Percentiles rank a stretch among this genome's conserved stretches.
phyloP scores from a whole-genome alignment of 2,329 filamentous ascomycete genomes.

The Neofusicoccum sp. region DNA sequence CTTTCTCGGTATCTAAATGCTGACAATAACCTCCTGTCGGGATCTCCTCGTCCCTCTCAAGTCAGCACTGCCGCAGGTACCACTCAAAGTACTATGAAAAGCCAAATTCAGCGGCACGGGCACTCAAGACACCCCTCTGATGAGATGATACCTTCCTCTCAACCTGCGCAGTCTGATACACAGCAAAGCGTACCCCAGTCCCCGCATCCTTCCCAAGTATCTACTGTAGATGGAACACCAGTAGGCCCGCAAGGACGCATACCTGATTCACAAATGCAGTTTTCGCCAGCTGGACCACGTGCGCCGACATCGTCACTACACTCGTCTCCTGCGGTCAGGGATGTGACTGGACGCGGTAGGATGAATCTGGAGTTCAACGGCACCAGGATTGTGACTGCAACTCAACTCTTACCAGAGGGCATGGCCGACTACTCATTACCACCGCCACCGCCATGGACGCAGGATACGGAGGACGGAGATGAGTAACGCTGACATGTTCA shows the following conservation, averaged over 20 bases:
- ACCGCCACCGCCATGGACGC: constrained; percentile 13
- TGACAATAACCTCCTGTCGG: not conserved
- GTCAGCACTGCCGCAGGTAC: not conserved
- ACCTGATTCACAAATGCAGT: not conserved
- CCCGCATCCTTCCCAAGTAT: not conserved
- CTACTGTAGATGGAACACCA: not conserved
- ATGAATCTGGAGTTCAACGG: not conserved
- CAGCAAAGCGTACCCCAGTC: not conserved
- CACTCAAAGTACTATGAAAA: not conserved
- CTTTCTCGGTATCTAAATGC: not conserved
- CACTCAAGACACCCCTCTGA: not conserved
- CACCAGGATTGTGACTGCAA: constrained; percentile 1
- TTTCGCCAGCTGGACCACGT: not conserved
- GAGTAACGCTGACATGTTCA: not conserved
- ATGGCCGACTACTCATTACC: constrained; percentile 4
- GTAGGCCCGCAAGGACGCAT: not conserved
- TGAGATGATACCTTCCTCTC: not conserved
- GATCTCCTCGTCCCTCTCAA: not conserved
- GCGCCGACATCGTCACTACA: not conserved
- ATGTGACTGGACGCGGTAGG: not conserved
- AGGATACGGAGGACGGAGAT: constrained; percentile 6
- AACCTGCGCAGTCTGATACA: not conserved
- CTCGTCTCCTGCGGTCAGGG: not conserved
- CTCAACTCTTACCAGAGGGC: constrained; percentile 1
- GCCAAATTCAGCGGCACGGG: not conserved